phyloP scores from a whole-genome alignment of 345 rosid species.

The Pistacia vera region DNA sequence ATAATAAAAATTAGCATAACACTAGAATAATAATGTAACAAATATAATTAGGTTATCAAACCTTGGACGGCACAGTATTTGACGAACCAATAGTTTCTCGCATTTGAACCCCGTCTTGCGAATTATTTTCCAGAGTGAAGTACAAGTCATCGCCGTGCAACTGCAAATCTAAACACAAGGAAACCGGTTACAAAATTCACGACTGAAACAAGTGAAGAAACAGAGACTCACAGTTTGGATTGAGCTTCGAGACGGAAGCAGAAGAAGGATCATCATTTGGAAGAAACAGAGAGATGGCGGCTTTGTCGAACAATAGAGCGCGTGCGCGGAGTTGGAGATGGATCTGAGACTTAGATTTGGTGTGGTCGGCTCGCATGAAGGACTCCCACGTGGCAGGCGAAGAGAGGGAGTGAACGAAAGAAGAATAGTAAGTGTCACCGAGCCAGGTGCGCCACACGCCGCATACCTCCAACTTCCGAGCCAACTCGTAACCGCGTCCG shows the following conservation, averaged over 20 bases:
- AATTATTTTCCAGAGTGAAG: conserved; percentile 59
- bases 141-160: conserved; percentile 87
- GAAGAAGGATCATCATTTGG: conserved; percentile 30
- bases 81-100: conserved; percentile 46
- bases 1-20: not conserved
- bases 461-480: conserved; percentile 63
- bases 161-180: conserved; percentile 59
- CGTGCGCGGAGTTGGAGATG: conserved; percentile 90
- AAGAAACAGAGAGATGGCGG: conserved; percentile 66
- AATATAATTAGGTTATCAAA: conserved; percentile 15
- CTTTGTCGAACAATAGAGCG: conserved; percentile 90
- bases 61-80: conserved; percentile 50
- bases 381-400: conserved; percentile 79
- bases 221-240: conserved; percentile 55
- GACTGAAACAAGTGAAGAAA: not conserved
- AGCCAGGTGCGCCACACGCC: conserved; percentile 94
- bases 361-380: conserved; percentile 73
- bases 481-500: conserved; percentile 84
- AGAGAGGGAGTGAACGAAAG: conserved; percentile 56
- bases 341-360: conserved; percentile 77
- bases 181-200: not conserved
- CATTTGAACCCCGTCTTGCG: conserved; percentile 49
- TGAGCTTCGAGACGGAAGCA: conserved; percentile 65
- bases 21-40: not conserved
- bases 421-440: conserved; percentile 64